A percentile compares a stretch with the other conserved stretches of the same genome.
phyloP scores from a whole-genome alignment of 176 grass and related monocot species.

The Poa annua region DNA sequence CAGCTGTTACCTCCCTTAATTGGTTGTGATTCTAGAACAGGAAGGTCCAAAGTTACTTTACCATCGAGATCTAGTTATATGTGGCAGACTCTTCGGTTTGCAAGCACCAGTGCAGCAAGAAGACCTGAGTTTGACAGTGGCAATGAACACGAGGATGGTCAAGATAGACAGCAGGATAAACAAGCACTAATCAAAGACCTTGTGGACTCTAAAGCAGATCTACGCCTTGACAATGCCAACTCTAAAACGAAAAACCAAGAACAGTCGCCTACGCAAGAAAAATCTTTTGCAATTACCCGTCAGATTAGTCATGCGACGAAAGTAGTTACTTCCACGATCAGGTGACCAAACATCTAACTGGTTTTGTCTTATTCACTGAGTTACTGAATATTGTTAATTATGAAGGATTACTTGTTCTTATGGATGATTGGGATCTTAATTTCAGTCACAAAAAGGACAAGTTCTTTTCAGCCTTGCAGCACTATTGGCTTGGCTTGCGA shows the following conservation, averaged over 20 bases:
- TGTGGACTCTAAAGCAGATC: neutral
- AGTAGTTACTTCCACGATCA: neutral
- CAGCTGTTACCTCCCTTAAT: neutral
- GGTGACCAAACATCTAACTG: neutral
- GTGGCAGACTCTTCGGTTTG: neutral
- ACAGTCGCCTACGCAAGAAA: neutral
- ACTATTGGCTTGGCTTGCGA: conserved; percentile 27
- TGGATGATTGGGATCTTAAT: neutral
- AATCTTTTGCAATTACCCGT: fast-evolving
- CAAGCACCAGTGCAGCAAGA: conserved; percentile 4
- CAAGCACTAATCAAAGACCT: neutral
- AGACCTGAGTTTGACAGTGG: conserved; percentile 9
- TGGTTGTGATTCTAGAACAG: neutral
- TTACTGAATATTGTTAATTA: neutral
- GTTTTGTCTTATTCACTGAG: neutral
- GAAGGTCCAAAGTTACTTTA: neutral
- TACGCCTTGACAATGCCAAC: neutral
- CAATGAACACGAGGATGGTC: neutral
- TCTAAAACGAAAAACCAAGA: neutral
- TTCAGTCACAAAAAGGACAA: conserved; percentile 15
- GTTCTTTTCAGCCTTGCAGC: neutral
- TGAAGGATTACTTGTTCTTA: neutral
- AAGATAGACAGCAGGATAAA: neutral
- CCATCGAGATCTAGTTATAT: neutral
- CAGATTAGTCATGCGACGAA: neutral